phyloP scores from a whole-genome alignment of 352 stramenopile genomes.

The Pythium rhizo-oryzae region DNA sequence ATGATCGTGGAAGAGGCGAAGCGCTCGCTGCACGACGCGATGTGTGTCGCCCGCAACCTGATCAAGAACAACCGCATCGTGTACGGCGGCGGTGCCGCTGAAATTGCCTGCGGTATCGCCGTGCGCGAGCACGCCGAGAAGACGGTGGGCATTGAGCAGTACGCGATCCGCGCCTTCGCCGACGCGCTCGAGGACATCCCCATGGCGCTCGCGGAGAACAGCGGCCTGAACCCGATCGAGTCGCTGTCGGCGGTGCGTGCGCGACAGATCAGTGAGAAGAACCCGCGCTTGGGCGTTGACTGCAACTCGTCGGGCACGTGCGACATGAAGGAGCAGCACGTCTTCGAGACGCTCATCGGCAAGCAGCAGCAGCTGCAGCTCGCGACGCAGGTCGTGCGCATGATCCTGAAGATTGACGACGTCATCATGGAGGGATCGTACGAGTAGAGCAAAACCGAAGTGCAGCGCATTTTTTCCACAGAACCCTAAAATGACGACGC shows the following conservation, averaged over 20 bases:
- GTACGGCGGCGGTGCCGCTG: conserved; percentile 97
- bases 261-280: conserved; percentile 93
- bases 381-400: conserved; percentile 99
- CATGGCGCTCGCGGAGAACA: conserved; percentile 99
- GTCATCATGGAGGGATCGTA: conserved; percentile 97
- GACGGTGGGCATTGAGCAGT: conserved; percentile 91
- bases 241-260: conserved; percentile 98
- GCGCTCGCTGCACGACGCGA: conserved; percentile 99
- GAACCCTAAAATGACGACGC: conserved; percentile 8
- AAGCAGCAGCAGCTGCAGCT: conserved; percentile 99
- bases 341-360: conserved; percentile 99
- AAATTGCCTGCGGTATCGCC: conserved; percentile 98
- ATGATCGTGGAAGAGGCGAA: conserved; percentile 99
- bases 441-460: conserved; percentile 42
- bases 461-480: not conserved
- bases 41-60: conserved; percentile 99
- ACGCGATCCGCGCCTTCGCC: conserved; percentile 98
- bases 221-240: conserved; percentile 97
- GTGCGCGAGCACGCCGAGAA: conserved; percentile 90
- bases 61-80: conserved; percentile 99
- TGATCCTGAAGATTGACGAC: conserved; percentile 99
- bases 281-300: conserved; percentile 96
- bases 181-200: conserved; percentile 99
- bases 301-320: conserved; percentile 93
- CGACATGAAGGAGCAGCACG: conserved; percentile 98